Base-by-base conservation (phyloP, 2,329 filamentous ascomycete species). In the Colletotrichum incanum region DNA sequence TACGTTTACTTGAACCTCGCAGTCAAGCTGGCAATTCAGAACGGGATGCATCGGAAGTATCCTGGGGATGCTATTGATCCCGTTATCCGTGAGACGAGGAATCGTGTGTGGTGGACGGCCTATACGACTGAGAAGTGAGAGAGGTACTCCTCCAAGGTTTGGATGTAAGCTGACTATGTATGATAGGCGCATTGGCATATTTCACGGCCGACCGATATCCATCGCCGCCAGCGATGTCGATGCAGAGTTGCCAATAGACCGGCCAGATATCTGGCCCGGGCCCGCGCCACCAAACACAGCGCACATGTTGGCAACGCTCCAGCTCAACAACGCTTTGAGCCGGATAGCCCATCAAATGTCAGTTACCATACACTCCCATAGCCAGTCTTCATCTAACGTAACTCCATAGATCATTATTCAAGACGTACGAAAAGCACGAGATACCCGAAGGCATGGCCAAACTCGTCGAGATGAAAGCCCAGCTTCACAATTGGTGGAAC, bases 1-100 rank as follows among this genome's bases (percentile, higher is more conserved):
- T 90, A 89, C 74, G 88, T 87, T 3, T 90, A 90, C 73, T 82
- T 89, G 58, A 87, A 87, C 8, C 77, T 90, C 16, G 86, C 87
- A 2, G 80, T 90, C 52, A 89, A 88, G 71, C 80, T 90, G 70
- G 88, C 88, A 1, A 89, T 90, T 18, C 88, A 90, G 72, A 90
- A 90, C 75, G 88, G 88, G 12, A 89, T 90, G 88, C 88, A 90
- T 74, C 82, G 88, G 60, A 85, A 82, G 65, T 87, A 86, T 69
- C 79, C 83, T 1, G 86, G 84, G 1, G 83, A 85, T 61, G 84
- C 82, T 0, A 80, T 89, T 14, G 85, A 86, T 39, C 79, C 84
- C 14, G 81, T 82, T 39, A 84, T 87, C 72, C 81, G 86, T 18
- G 87, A 90, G 80, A 85, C 84, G 3, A 82, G 88, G 23, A 89